A percentile compares a stretch with the other conserved stretches of the same genome.
Evolutionary conservation across 2,329 filamentous ascomycete genomes (phyloP).

Genomic region (Talaromyces sp.): DNA sequence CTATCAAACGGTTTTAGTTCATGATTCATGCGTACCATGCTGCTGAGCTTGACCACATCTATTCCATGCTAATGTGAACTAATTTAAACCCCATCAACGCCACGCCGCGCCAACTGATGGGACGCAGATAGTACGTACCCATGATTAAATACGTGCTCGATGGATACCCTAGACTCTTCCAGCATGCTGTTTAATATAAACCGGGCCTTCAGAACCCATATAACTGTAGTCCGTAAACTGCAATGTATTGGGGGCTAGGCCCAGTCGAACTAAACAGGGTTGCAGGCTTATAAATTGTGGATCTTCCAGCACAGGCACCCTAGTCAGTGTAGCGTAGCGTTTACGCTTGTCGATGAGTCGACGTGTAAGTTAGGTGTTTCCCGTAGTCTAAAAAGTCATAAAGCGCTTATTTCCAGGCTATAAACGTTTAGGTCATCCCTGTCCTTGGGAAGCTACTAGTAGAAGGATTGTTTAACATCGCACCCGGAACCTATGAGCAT

Average conservation of each 20-base stretch:
- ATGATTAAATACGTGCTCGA: not conserved
- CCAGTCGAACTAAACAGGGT: slow-evolving; percentile 1
- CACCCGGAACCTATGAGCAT: not conserved
- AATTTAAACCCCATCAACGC: slow-evolving; percentile 4
- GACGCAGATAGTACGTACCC: not conserved
- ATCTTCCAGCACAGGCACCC: not conserved
- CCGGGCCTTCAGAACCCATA: not conserved
- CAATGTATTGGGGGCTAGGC: slow-evolving; percentile 10
- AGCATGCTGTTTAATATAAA: not conserved
- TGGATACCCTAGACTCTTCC: not conserved
- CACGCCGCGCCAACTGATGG: not conserved
- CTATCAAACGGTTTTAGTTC: not conserved
- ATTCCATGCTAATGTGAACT: not conserved
- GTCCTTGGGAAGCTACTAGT: not conserved
- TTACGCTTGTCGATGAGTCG: not conserved
- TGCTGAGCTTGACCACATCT: not conserved
- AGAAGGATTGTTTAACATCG: not conserved
- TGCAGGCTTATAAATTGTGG: not conserved
- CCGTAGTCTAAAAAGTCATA: not conserved
- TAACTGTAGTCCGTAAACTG: not conserved
- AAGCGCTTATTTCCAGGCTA: slow-evolving; percentile 7
- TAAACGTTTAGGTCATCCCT: not conserved
- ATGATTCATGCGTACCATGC: not conserved
- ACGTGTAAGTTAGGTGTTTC: not conserved
- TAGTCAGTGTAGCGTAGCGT: not conserved